Evolutionary conservation across 2,329 filamentous ascomycete species (phyloP), one percentile per base, ranked within the genome.

Genomic region (Xylaria sp.): DNA sequence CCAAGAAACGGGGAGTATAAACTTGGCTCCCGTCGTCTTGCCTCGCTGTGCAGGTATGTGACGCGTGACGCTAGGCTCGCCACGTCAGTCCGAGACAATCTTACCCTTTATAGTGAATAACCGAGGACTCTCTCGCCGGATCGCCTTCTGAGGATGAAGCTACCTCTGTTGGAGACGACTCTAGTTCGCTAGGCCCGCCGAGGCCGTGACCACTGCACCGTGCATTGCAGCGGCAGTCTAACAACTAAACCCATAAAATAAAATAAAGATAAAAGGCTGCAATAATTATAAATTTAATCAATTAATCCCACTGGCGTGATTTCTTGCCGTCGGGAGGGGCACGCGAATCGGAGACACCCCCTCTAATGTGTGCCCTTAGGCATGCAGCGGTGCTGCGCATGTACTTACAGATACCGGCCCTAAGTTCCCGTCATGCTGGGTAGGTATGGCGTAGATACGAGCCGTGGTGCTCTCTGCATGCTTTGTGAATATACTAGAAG

Each of bases 1-100:
- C 43, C 29, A 33, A 56, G 44, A 37, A 51, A 54, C 46, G 43
- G 46, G 38, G 48, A 17, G 47, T 40, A 37, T 54, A 5, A 19
- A 17, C 11, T 37, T 48, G 15, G 21, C 38, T 48, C 33, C 44
- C 9, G 31, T 48, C 33, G 41, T 41, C 54, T 55, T 29, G 27
- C 40, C 48, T 54, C 35, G 48, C 54, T 37, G 29, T 44, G 46
- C 17, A 33, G 21, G 27, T 47, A 47, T 44, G 52, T 33, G 19
- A 49, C 48, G 31, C 61, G 52, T 54, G 60, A 47, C 57, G 17
- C 46, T 49, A 33, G 10, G 35, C 43, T 33, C 58, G 61, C 61
- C 61, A 64, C 61, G 61, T 64, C 61, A 64, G 48, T 54, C 38
- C 10, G 19, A 61, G 61, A 54, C 48, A 58, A 40, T 53, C 51